Evolutionary conservation across 768 basidiomycete genomes (phyloP), one percentile per base, ranked within the genome.

Genomic region (Hortiboletus campestris): DNA sequence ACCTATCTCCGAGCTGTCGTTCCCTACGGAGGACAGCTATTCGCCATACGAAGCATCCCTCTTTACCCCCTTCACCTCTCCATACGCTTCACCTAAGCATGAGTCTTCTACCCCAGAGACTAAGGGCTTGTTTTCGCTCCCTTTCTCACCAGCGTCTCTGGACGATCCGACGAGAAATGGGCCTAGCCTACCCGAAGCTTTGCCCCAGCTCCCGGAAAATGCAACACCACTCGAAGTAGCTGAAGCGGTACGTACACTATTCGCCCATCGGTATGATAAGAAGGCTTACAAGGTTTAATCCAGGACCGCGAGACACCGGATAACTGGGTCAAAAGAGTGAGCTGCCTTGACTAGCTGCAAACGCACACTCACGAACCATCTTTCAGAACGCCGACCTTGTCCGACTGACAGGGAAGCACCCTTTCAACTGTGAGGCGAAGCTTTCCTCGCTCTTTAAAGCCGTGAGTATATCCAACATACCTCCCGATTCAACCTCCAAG

Each of bases 401-500:
- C 22, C 76, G 81, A 3, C 61, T 84, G 49, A 85, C 84, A 6
- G 81, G 81, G 25, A 78, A 80, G 57, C 85, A 85, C 63, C 85
- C 85, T 1, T 84, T 85, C 74, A 86, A 86, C 65, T 60, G 67
- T 31, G 85, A 86, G 63, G 73, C 82, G 1, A 72, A 64, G 19
- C 68, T 85, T 16, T 67, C 69, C n/a, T 68, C 68, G 22, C 69
- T 84, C 5, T 81, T 78, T 57, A 55, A 69, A 4, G 67, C 70
- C 2, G 76, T 75, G 48, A 57, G 73, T 38, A 22, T 36, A 22
- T 29, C 31, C 1, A 32, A 9, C 12, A 8, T 36, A 32, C 50
- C 13, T 25, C 13, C 9, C 4, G 13, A 39, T 22, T 14, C n/a
- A 1, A 9, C 28, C 9, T 17, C 41, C 49, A 20, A 61, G 13